Conservation (phyloP, 805 yeast genomes). For the Metschnikowia bowlesiae region DNA sequence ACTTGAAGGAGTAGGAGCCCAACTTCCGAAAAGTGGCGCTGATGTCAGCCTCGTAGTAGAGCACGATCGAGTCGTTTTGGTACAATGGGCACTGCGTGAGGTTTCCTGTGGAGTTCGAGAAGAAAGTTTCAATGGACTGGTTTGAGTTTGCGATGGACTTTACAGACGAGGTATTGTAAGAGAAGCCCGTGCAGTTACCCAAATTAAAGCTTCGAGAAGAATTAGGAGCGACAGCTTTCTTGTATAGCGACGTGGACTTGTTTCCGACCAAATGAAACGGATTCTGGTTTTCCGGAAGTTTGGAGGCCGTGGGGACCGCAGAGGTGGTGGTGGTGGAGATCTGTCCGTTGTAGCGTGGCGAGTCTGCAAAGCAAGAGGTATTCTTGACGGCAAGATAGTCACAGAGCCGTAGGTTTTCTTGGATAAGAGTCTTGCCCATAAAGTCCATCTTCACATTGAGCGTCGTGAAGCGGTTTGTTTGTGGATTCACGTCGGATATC, state of each 20-base stretch:
- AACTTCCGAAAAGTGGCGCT: conserved; percentile 35
- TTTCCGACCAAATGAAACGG: neutral
- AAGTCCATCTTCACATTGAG: conserved; percentile 43
- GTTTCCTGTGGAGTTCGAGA: conserved; percentile 24
- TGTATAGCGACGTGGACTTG: neutral
- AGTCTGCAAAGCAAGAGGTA: conserved; percentile 21
- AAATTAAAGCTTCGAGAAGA: neutral
- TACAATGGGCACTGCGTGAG: conserved; percentile 34
- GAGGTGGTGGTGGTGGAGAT: neutral
- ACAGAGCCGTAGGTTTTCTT: conserved; percentile 43
- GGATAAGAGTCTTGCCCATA: conserved; percentile 38
- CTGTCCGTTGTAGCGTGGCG: conserved; percentile 23
- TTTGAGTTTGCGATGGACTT: conserved; percentile 14
- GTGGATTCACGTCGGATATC: conserved; percentile 41
- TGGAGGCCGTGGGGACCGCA: neutral
- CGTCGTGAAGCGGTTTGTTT: conserved; percentile 47
- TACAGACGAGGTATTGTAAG: neutral
- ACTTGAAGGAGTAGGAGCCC: conserved; percentile 43
- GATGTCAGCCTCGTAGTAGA: conserved; percentile 39
- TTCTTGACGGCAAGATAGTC: conserved; percentile 36
- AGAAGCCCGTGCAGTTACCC: neutral
- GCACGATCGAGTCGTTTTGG: conserved; percentile 31
- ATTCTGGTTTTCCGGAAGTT: conserved; percentile 1
- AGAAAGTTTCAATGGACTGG: conserved; percentile 18
- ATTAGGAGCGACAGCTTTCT: neutral